A percentile compares a stretch with the other conserved stretches of the same genome.
phyloP scores from a whole-genome alignment of 2,329 filamentous ascomycete genomes.

The Fusarium pseudocircinatum region DNA sequence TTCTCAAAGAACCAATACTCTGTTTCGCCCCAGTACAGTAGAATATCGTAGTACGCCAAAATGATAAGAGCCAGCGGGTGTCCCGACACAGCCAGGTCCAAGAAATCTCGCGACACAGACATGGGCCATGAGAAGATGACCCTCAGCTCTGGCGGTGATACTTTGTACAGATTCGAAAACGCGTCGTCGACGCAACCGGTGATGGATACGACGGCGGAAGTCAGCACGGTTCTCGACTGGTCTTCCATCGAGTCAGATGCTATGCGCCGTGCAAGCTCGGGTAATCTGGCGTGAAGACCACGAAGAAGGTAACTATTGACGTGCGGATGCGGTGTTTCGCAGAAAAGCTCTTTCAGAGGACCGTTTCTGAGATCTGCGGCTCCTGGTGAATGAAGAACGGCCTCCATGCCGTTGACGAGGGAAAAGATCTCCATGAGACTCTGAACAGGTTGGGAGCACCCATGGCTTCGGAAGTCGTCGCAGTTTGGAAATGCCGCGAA shows the following conservation, averaged over 20 bases:
- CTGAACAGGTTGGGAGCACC: conserved; percentile 3
- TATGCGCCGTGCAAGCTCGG: conserved; percentile 7
- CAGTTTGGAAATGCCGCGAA: conserved; percentile 31
- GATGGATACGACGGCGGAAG: not conserved
- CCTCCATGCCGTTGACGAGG: conserved; percentile 24
- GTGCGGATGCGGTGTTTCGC: not conserved
- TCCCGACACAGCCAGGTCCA: conserved; percentile 5
- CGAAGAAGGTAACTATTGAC: not conserved
- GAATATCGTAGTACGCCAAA: conserved; percentile 22
- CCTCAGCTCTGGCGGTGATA: conserved; percentile 16
- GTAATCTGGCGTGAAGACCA: not conserved
- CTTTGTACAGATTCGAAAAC: not conserved
- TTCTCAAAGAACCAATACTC: conserved; percentile 33
- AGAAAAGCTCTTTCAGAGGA: conserved; percentile 13
- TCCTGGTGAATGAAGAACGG: conserved; percentile 9
- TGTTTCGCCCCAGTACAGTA: conserved; percentile 19
- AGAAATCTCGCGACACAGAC: conserved; percentile 15
- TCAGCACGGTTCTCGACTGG: not conserved
- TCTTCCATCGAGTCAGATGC: conserved; percentile 5
- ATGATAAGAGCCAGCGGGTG: conserved; percentile 21
- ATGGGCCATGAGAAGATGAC: conserved; percentile 26
- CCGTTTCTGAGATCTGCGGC: not conserved
- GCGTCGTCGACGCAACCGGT: not conserved
- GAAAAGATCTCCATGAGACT: conserved; percentile 27
- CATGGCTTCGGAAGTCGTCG: conserved; percentile 9